These are phyloP conservation scores for Pisolithus microcarpus DNA, from an alignment of 768 basidiomycete species.

Conservation along the genomic window DNA sequence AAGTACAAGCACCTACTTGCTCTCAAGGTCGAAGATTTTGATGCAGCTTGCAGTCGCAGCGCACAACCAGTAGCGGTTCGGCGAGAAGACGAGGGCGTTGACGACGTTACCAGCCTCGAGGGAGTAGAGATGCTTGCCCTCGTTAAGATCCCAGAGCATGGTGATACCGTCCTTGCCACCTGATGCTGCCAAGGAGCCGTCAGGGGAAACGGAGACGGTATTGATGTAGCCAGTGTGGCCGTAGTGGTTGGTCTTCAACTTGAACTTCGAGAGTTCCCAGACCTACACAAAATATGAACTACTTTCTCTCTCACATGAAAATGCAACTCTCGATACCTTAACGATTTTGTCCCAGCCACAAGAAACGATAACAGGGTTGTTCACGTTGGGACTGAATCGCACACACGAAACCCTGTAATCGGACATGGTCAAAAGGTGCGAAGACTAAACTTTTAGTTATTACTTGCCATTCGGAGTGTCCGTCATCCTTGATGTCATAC, in stretches of 20 bases:
- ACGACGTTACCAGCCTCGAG: constrained; percentile 97
- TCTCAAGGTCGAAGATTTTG: constrained; percentile 99
- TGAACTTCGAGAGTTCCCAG: constrained; percentile 99
- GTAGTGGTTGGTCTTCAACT: constrained; percentile 99
- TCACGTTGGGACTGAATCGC: constrained; percentile 95
- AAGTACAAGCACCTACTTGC: constrained; percentile 63
- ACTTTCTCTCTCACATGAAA: not conserved
- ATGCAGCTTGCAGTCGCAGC: constrained; percentile 95
- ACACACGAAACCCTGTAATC: constrained; percentile 89
- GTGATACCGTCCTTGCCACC: constrained; percentile 99
- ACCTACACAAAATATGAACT: constrained; percentile 54
- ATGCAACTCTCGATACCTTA: constrained; percentile 54
- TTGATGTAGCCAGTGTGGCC: constrained; percentile 99
- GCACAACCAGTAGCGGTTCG: constrained; percentile 99
- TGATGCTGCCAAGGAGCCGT: constrained; percentile 97
- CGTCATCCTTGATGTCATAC: constrained; percentile 98
- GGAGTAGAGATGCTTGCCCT: constrained; percentile 99
- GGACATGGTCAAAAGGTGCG: not conserved
- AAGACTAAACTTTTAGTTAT: not conserved
- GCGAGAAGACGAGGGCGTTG: constrained; percentile 99
- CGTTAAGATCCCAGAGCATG: constrained; percentile 99
- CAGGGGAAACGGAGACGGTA: constrained; percentile 96
- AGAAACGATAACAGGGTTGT: constrained; percentile 98
- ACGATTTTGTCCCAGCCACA: constrained; percentile 99
- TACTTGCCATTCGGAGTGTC: constrained; percentile 85